These are phyloP conservation scores for Silene conica DNA, from an alignment of 148 eudicot genomes.

Conservation along the genomic window DNA sequence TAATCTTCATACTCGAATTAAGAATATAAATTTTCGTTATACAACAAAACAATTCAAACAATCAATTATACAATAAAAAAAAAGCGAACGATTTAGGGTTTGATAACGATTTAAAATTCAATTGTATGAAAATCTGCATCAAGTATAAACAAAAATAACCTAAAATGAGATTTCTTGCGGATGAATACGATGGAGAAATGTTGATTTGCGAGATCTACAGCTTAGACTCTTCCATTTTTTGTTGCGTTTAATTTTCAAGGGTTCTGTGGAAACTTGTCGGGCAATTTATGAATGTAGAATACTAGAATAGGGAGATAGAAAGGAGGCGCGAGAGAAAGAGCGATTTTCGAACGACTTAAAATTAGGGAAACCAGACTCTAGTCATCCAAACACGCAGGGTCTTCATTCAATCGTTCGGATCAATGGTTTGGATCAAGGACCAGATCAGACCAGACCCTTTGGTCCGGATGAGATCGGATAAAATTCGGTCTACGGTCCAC, in stretches of 20 bases:
- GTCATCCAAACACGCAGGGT: no score
- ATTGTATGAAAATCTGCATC: neutral
- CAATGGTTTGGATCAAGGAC: no score
- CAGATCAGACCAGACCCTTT: no score
- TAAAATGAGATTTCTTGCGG: neutral
- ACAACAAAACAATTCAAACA: neutral
- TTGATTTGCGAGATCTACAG: neutral
- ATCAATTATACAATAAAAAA: neutral
- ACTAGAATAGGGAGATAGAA: neutral
- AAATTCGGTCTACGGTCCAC: no score
- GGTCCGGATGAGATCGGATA: no score
- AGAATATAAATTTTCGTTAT: neutral
- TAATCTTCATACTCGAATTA: neutral
- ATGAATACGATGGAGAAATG: neutral
- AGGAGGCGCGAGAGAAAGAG: neutral
- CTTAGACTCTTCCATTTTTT: neutral
- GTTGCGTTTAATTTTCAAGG: neutral
- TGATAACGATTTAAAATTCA: neutral
- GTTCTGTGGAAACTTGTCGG: no score
- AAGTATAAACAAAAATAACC: neutral
- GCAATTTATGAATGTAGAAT: no score
- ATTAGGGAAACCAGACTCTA: neutral
- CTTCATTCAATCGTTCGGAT: no score
- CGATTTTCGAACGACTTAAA: neutral
- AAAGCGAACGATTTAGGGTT: no score